Evolutionary conservation across 257 asterid genomes (phyloP).

Genomic region (Galeopsis tetrahit): DNA sequence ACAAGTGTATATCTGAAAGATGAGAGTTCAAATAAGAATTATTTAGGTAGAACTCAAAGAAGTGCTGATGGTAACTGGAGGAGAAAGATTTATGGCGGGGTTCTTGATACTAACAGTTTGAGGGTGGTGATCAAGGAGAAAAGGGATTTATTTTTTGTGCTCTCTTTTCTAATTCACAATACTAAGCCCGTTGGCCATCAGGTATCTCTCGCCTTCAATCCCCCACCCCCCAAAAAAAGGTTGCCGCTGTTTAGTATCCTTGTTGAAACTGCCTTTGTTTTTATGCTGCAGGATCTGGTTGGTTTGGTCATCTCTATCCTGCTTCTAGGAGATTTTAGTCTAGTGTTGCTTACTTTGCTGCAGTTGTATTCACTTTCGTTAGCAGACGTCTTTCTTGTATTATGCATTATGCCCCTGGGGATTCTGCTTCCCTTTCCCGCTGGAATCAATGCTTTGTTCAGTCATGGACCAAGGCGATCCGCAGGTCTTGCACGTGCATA

Average conservation of each 20-base stretch:
- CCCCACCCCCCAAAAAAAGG: not conserved
- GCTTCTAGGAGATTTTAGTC: slow-evolving; percentile 97
- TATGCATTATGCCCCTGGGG: slow-evolving; percentile 87
- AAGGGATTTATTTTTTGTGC: slow-evolving; percentile 70
- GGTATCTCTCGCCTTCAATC: slow-evolving; percentile 45
- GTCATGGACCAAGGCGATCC: slow-evolving; percentile 95
- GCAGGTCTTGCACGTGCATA: slow-evolving; percentile 97
- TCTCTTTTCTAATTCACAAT: slow-evolving; percentile 88
- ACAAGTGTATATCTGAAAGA: slow-evolving; percentile 42
- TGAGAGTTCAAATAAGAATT: slow-evolving; percentile 51
- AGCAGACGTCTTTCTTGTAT: slow-evolving; percentile 80
- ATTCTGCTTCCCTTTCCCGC: slow-evolving; percentile 96
- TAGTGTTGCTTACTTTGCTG: slow-evolving; percentile 93
- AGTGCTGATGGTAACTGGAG: slow-evolving; percentile 51
- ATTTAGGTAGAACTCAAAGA: slow-evolving; percentile 43
- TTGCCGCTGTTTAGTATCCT: not conserved
- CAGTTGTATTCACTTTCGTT: slow-evolving; percentile 93
- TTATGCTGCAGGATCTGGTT: slow-evolving; percentile 89
- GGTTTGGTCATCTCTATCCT: slow-evolving; percentile 93
- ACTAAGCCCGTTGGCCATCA: slow-evolving; percentile 97
- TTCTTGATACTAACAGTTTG: slow-evolving; percentile 68
- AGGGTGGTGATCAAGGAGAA: slow-evolving; percentile 79
- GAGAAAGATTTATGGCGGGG: slow-evolving; percentile 60
- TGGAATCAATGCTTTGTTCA: slow-evolving; percentile 95
- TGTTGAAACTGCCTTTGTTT: slow-evolving; percentile 22